phyloP scores from a whole-genome alignment of 2,329 filamentous ascomycete genomes.

The Fusarium nanum region DNA sequence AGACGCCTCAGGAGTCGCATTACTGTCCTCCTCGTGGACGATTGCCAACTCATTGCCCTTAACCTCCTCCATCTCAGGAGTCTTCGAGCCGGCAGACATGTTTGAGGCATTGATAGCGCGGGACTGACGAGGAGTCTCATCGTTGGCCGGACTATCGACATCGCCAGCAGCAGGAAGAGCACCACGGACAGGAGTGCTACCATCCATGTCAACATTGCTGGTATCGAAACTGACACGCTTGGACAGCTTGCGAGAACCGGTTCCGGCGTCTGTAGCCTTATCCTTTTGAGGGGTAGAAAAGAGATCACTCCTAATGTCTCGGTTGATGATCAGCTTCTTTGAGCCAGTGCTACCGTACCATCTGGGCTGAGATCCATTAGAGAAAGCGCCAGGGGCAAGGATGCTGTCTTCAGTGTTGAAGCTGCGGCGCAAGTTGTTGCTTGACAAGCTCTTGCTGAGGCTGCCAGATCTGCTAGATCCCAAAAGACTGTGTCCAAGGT shows the following conservation, averaged over 20 bases:
- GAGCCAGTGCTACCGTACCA: slow-evolving; percentile 76
- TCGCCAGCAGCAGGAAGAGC: slow-evolving; percentile 53
- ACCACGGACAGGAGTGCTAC: slow-evolving; percentile 50
- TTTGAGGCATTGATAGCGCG: slow-evolving; percentile 58
- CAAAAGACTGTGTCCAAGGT: slow-evolving; percentile 72
- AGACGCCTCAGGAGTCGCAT: slow-evolving; percentile 46
- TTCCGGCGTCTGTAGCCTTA: slow-evolving; percentile 55
- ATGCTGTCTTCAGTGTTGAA: slow-evolving; percentile 89
- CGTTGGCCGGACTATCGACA: slow-evolving; percentile 46
- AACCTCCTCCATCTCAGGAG: slow-evolving; percentile 76
- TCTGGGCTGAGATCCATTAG: slow-evolving; percentile 71
- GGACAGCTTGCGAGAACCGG: slow-evolving; percentile 67
- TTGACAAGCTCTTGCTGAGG: slow-evolving; percentile 88
- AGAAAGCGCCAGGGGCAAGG: slow-evolving; percentile 85
- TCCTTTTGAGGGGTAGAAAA: slow-evolving; percentile 71
- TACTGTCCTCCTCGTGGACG: slow-evolving; percentile 76
- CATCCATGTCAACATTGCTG: slow-evolving; percentile 58
- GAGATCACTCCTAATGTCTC: slow-evolving; percentile 80
- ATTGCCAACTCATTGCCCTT: slow-evolving; percentile 81
- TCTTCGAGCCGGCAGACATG: slow-evolving; percentile 50
- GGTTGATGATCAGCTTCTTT: slow-evolving; percentile 94
- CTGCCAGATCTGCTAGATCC: slow-evolving; percentile 75
- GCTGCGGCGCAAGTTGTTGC: slow-evolving; percentile 84
- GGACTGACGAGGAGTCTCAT: slow-evolving; percentile 62
- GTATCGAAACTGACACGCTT: slow-evolving; percentile 96